A percentile compares a stretch with the other conserved stretches of the same genome.
Conservation (phyloP, 129 eudicot genomes). For the Silybum marianum region DNA sequence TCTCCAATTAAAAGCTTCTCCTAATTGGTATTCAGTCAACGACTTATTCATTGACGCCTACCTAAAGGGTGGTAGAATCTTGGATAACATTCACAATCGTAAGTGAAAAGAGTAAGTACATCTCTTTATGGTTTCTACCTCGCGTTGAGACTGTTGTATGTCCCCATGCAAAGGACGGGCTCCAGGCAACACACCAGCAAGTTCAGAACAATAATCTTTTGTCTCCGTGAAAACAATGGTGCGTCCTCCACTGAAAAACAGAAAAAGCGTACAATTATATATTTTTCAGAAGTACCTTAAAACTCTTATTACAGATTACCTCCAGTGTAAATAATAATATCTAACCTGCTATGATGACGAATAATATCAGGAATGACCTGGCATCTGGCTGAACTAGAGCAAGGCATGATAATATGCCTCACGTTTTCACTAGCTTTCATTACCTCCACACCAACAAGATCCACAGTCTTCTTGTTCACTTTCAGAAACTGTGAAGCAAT, state of each 20-base stretch:
- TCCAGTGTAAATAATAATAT: background rate
- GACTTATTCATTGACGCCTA: background rate
- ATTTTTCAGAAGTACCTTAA: background rate
- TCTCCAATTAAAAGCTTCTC: background rate
- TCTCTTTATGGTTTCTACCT: slow-evolving; percentile 41
- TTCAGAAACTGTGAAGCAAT: slow-evolving; percentile 69
- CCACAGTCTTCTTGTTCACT: slow-evolving; percentile 64
- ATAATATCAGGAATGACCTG: slow-evolving; percentile 92
- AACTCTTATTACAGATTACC: background rate
- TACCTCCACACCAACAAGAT: slow-evolving; percentile 69
- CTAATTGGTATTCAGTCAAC: background rate
- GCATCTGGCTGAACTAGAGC: slow-evolving; percentile 73
- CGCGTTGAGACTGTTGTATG: slow-evolving; percentile 82
- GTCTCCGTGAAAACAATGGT: slow-evolving; percentile 86
- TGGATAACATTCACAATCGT: background rate
- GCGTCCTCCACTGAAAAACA: slow-evolving; percentile 73
- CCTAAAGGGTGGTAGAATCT: background rate
- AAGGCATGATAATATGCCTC: slow-evolving; percentile 79
- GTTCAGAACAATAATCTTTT: slow-evolving; percentile 80
- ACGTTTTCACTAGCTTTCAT: slow-evolving; percentile 74
- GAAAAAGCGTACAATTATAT: background rate
- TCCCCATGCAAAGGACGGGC: slow-evolving; percentile 95
- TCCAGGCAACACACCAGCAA: slow-evolving; percentile 77
- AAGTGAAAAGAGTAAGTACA: background rate
- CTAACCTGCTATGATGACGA: slow-evolving; percentile 91